These are phyloP conservation scores for Penicillium vulpinum DNA, from an alignment of 2,329 filamentous ascomycete species.

Conservation along the genomic window DNA sequence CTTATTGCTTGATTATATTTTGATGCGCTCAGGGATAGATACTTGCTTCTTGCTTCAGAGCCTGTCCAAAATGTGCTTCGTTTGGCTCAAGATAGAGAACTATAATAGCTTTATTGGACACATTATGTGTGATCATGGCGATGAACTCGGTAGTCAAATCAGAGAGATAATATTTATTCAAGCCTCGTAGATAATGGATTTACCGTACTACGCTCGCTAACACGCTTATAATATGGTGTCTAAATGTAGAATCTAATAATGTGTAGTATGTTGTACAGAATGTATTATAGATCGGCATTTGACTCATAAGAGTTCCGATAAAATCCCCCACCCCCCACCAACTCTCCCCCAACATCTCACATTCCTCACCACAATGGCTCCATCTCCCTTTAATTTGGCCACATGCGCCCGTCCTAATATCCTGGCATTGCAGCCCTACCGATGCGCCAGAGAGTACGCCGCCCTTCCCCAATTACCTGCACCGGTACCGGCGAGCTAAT, in stretches of 20 bases:
- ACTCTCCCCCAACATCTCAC: neutral
- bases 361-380: constrained; percentile 34
- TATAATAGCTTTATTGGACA: neutral
- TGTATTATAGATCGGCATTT: constrained; percentile 11
- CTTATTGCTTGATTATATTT: neutral
- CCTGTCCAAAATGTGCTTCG: neutral
- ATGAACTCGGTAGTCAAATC: no score
- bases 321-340: constrained; percentile 6
- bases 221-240: no score
- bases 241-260: neutral
- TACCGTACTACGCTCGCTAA: no score
- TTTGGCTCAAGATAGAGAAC: neutral
- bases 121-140: no score
- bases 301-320: constrained; percentile 9
- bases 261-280: no score
- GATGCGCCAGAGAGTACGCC: constrained; percentile 76
- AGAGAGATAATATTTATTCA: no score
- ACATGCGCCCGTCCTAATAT: constrained; percentile 77
- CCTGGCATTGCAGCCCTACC: constrained; percentile 72
- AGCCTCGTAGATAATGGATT: no score
- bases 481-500: constrained; percentile 23
- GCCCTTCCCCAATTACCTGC: constrained; percentile 7
- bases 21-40: neutral
- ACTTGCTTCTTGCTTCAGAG: neutral
- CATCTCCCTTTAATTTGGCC: constrained; percentile 67